Evolutionary conservation across 257 asterid genomes (phyloP).

Genomic region (Primulina eburnea): DNA sequence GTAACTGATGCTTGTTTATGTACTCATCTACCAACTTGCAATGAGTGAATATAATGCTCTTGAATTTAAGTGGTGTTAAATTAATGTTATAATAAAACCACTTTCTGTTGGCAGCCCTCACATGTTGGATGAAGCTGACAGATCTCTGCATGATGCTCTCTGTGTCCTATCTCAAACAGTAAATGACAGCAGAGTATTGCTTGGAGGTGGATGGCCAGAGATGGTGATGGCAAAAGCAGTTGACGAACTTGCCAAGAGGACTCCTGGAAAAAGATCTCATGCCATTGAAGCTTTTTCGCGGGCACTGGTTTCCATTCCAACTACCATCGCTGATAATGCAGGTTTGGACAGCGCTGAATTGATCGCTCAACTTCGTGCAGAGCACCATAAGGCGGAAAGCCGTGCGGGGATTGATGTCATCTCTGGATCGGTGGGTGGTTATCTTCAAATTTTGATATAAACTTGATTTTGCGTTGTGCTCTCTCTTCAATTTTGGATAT

Average conservation of each 20-base stretch:
- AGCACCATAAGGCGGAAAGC: slow-evolving; percentile 77
- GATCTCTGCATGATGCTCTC: slow-evolving; percentile 89
- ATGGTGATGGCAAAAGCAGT: slow-evolving; percentile 94
- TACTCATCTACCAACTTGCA: not conserved
- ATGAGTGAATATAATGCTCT: not conserved
- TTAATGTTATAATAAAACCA: not conserved
- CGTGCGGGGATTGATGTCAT: slow-evolving; percentile 83
- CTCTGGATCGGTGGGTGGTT: slow-evolving; percentile 71
- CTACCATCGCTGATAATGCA: slow-evolving; percentile 88
- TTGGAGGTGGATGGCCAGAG: slow-evolving; percentile 98
- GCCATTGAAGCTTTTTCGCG: slow-evolving; percentile 91
- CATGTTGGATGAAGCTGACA: slow-evolving; percentile 88
- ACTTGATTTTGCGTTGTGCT: not conserved
- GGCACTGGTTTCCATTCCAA: slow-evolving; percentile 82
- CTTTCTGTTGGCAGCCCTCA: slow-evolving; percentile 56
- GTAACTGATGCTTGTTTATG: not conserved
- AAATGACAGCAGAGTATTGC: slow-evolving; percentile 73
- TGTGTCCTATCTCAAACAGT: slow-evolving; percentile 92
- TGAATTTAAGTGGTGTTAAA: not conserved
- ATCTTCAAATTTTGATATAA: not conserved
- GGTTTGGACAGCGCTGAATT: slow-evolving; percentile 87
- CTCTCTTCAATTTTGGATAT: not conserved
- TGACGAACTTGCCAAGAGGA: slow-evolving; percentile 81
- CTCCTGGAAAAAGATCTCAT: slow-evolving; percentile 85
- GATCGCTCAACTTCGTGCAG: slow-evolving; percentile 88